Base-by-base conservation (phyloP, 805 yeast species). In the Candida coleopterorum region DNA sequence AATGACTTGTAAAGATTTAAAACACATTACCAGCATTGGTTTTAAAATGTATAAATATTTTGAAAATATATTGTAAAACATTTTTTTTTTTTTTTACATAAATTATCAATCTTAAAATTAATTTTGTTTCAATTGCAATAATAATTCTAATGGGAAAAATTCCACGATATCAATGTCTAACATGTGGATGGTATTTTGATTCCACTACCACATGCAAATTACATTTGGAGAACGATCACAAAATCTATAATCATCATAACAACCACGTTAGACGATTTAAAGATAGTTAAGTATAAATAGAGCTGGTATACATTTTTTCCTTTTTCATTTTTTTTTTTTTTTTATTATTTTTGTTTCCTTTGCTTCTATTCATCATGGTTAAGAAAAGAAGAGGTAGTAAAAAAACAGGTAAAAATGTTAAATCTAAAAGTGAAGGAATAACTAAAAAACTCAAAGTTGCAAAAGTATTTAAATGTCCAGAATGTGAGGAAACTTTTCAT, bases 181-280 rank as follows among this genome's bases (percentile, higher is more conserved):
- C 34, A 9, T 32, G 34, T 20, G 34, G 34, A 8, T 32, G 34
- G 34, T 32, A 23, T 16, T 32, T 32, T 21, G 34, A 32, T 24
- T 23, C 34, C 6, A 32, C 34, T 6, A 32, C 17, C 11, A 32
- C 34, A 17, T 32, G 34, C n/a, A 32, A 32, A 12, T 15, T 32
- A 10, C 34, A 32, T n/a, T 18, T 32, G 11, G 34, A 32, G 17
- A 32, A 12, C 11, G 34, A 32, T 17, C 34, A 32, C 22, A 18
- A 32, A 23, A 17, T 32, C 7, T 16, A 23, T n/a, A 23, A 17
- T 3, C 3, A 9, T n/a, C 20, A 32, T 32, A 17, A 32, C 17
- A 14, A 32, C 3, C 17, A 23, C 10, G 34, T 32, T 32, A 23
- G 9, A 22, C 17, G 12, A 10, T 14, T 30, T 15, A 30, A 16